Evolutionary conservation across 148 eudicot genomes (phyloP).

Genomic region (Simmondsia chinensis): DNA sequence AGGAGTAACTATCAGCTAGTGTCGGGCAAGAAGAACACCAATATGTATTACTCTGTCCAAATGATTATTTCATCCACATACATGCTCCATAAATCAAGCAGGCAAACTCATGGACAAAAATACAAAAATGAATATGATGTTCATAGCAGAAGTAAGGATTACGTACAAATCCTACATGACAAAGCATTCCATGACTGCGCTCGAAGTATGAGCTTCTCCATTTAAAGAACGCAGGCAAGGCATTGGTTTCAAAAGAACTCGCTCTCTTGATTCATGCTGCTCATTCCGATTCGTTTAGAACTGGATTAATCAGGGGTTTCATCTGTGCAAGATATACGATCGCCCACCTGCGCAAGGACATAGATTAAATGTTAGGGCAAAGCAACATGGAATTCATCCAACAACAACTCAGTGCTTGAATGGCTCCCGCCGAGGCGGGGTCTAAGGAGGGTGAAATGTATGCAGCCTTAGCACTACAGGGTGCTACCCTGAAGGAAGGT

Average conservation of each 20-base stretch:
- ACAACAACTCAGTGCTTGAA: too few species aligned
- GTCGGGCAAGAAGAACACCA: too few species aligned
- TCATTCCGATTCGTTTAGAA: conserved; percentile 73
- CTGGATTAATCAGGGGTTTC: conserved; percentile 96
- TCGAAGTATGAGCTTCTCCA: conserved; percentile 11
- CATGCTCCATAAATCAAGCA: conserved; percentile 11
- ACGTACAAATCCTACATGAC: conserved; percentile 32
- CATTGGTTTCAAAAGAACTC: conserved; percentile 12
- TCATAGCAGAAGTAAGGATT: conserved; percentile 17
- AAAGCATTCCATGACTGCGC: conserved; percentile 2
- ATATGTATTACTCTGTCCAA: too few species aligned
- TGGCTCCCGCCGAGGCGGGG: too few species aligned
- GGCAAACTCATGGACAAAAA: conserved; percentile 4
- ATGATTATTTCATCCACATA: too few species aligned
- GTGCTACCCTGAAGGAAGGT: too few species aligned
- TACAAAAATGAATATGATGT: conserved; percentile 10
- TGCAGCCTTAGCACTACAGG: too few species aligned
- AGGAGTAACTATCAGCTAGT: too few species aligned
- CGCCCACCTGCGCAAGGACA: conserved; percentile 79
- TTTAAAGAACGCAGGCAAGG: conserved; percentile 15
- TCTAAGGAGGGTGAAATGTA: too few species aligned
- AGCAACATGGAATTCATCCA: too few species aligned
- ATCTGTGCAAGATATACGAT: conserved; percentile 92
- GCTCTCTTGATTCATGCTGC: conserved; percentile 7
- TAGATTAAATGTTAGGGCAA: too few species aligned